Evolutionary conservation across 805 yeast genomes (phyloP).

Genomic region (Kodamaea kaohsiungensis): DNA sequence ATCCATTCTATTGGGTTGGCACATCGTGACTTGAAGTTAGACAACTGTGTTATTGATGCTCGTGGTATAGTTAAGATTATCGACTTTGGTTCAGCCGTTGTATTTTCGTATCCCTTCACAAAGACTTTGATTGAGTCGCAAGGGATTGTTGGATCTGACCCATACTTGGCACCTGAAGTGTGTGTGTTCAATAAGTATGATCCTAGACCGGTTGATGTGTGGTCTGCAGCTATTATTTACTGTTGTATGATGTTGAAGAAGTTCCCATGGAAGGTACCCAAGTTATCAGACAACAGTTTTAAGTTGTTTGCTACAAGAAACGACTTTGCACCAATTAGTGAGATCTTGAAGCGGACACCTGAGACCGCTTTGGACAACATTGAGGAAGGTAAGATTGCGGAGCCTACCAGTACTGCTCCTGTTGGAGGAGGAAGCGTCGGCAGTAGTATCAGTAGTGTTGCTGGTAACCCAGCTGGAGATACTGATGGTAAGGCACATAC

Average conservation of each 20-base stretch:
- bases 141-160: constrained; percentile 87
- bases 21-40: constrained; percentile 88
- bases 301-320: constrained; percentile 78
- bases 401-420: constrained; percentile 16
- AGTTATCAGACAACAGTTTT: constrained; percentile 76
- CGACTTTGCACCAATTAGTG: constrained; percentile 60
- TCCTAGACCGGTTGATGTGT: constrained; percentile 90
- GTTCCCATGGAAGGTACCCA: constrained; percentile 95
- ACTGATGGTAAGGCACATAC: constrained; percentile 52
- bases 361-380: constrained; percentile 23
- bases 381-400: constrained; percentile 15
- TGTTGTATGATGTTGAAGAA: constrained; percentile 90
- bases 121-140: constrained; percentile 71
- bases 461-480: constrained; percentile 9
- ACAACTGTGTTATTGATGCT: constrained; percentile 83
- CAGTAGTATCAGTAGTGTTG: no score
- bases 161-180: constrained; percentile 91
- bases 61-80: constrained; percentile 87
- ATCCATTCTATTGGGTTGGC: constrained; percentile 84
- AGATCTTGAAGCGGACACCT: constrained; percentile 57
- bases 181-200: constrained; percentile 80
- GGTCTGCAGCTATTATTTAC: constrained; percentile 90
- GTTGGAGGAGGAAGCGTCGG: constrained; percentile 13
- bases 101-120: constrained; percentile 83
- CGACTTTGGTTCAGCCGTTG: constrained; percentile 93